Evolutionary conservation across 2,329 filamentous ascomycete species (phyloP).

Genomic region (Cladophialophora chaetospira): DNA sequence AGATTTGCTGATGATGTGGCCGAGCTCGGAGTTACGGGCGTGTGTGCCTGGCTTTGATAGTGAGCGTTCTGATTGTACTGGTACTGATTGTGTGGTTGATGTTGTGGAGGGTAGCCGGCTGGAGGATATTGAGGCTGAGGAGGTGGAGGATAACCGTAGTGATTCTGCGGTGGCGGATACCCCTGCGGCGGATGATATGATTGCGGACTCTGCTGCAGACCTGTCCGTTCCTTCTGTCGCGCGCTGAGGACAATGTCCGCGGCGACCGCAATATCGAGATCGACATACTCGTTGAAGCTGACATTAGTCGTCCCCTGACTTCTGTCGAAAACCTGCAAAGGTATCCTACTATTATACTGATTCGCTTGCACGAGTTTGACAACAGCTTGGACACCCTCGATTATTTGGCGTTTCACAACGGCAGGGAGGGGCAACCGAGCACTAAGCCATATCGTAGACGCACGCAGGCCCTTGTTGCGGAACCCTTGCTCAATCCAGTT

Average conservation of each 20-base stretch:
- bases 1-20: conserved; percentile 26
- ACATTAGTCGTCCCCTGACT: conserved; percentile 72
- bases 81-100: conserved; percentile 19
- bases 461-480: conserved; percentile 67
- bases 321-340: conserved; percentile 83
- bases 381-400: conserved; percentile 86
- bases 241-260: conserved; percentile 77
- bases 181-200: conserved; percentile 37
- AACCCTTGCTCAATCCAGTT: conserved; percentile 80
- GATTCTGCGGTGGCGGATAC: conserved; percentile 37
- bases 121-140: conserved; percentile 34
- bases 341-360: conserved; percentile 71
- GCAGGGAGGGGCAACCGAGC: conserved; percentile 74
- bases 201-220: conserved; percentile 36
- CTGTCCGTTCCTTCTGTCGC: conserved; percentile 52
- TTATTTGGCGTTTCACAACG: conserved; percentile 80
- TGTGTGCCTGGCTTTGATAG: conserved; percentile 20
- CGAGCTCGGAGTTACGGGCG: conserved; percentile 20
- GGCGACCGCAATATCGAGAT: conserved; percentile 75
- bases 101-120: conserved; percentile 4
- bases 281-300: conserved; percentile 82
- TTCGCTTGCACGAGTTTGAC: conserved; percentile 72
- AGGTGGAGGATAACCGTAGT: conserved; percentile 30
- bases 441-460: conserved; percentile 77
- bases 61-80: conserved; percentile 25